Percentiles rank a stretch among this genome's conserved stretches.
phyloP scores from a whole-genome alignment of 1,284 basidiomycete genomes.

The Malassezia cuniculi region DNA sequence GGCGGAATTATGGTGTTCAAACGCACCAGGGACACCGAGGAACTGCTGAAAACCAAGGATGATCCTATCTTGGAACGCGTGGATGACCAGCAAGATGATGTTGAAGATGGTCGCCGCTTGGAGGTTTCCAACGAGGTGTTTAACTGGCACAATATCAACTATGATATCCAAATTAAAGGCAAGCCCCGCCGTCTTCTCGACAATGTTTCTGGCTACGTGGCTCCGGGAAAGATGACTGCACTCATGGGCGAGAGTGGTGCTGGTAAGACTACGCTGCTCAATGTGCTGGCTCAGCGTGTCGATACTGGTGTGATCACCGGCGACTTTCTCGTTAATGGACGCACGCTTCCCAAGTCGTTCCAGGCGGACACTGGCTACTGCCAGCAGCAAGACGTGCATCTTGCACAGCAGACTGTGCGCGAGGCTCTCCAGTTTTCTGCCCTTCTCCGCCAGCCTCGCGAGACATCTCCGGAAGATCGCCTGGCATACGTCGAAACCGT shows the following conservation, averaged over 20 bases:
- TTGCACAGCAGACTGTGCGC: slow-evolving; percentile 22
- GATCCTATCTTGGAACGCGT: background rate
- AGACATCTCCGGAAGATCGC: slow-evolving; percentile 23
- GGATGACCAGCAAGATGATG: background rate
- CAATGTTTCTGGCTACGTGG: slow-evolving; percentile 47
- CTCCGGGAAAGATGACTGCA: slow-evolving; percentile 30
- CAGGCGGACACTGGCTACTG: slow-evolving; percentile 28
- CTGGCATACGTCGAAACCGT: slow-evolving; percentile 29
- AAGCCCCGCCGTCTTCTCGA: slow-evolving; percentile 24
- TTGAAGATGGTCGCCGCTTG: slow-evolving; percentile 4
- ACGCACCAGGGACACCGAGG: slow-evolving; percentile 11
- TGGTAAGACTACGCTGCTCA: slow-evolving; percentile 34
- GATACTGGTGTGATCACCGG: slow-evolving; percentile 26
- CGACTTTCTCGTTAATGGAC: slow-evolving; percentile 21
- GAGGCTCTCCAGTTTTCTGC: slow-evolving; percentile 36
- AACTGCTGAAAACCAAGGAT: background rate
- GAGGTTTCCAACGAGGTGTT: slow-evolving; percentile 24
- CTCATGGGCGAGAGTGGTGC: slow-evolving; percentile 40
- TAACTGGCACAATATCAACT: slow-evolving; percentile 28
- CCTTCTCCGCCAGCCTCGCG: slow-evolving; percentile 25
- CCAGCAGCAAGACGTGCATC: slow-evolving; percentile 35
- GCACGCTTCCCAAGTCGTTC: slow-evolving; percentile 22
- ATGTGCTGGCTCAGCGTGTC: slow-evolving; percentile 28
- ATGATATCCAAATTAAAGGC: slow-evolving; percentile 28
- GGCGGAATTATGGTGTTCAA: slow-evolving; percentile 34